Evolutionary conservation across 2,329 filamentous ascomycete genomes (phyloP), one percentile per base, ranked within the genome.

Genomic region (Dothideomycetes sp.): DNA sequence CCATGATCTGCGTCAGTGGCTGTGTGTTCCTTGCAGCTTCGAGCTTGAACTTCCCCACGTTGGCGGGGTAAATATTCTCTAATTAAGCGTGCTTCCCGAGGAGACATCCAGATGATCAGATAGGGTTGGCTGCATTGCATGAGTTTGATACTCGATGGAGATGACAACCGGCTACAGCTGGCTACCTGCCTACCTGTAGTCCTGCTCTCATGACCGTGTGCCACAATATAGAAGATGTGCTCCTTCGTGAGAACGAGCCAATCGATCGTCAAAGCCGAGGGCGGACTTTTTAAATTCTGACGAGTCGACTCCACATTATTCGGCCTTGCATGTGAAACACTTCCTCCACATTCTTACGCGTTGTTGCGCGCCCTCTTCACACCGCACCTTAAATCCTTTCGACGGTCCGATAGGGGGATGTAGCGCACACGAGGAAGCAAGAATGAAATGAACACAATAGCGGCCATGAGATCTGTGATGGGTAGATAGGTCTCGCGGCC

Each of bases 21-120:
- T 25, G 23, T 35, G 18, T 35, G 39, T 43, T 16, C 37, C 37
- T 41, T 41, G 37, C 37, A 41, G n/a, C n/a, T n/a, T n/a, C n/a
- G n/a, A n/a, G n/a, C n/a, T n/a, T 24, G 37, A 25, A 23, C 29
- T 16, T 28, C 37, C 30, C 37, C 37, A 28, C 37, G 23, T 18
- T 41, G 9, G 37, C 23, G 37, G 37, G 37, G 37, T 41, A 27
- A 22, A 12, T 33, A 20, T 16, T 19, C 11, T n/a, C n/a, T n/a
- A n/a, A n/a, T n/a, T n/a, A n/a, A n/a, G n/a, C n/a, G n/a, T n/a
- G n/a, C n/a, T n/a, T n/a, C n/a, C n/a, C n/a, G n/a, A n/a, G n/a
- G n/a, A n/a, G n/a, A n/a, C 6, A 29, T 32, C 23, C 15, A 22
- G 17, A 16, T 23, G 4, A 27, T 4, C 5, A 12, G 23, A 41